Evolutionary conservation across 805 yeast species (phyloP), one percentile per base, ranked within the genome.

Genomic region (Grigorovia humatica): DNA sequence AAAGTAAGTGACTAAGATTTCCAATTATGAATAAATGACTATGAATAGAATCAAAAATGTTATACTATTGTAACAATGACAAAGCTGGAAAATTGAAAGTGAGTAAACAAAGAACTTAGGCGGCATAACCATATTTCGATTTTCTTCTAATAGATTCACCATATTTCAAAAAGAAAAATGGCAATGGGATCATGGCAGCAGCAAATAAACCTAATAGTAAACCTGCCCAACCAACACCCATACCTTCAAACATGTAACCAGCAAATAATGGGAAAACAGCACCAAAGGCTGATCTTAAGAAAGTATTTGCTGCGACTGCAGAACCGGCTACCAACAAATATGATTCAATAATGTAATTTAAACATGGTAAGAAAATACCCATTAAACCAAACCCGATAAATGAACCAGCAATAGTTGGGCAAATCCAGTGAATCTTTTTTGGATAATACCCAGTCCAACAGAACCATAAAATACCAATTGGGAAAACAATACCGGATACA

Each of bases 381-480:
- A 83, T 71, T 52, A 85, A 69, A 42, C 91, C 95, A 55, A 76
- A 78, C 12, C 89, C 90, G 42, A 79, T 75, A 60, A 82, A 75
- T 3, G 77, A 54, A 55, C 87, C 84, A 30, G 86, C 80, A 30
- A 79, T 68, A 1, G 85, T 77, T 43, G 95, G 93, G n/a, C 79
- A 86, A 59, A 81, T 82, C 91, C 91, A 89, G 63, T 83, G 96
- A 42, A 87, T 79, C 44, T 68, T 68, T 40, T 82, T 67, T 48
- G 78, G 82, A 67, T 82, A 89, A 56, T 79, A 77, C 63, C 96
- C 96, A 9, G 91, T 73, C 96, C 96, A 89, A 52, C 86, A 79
- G 66, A 89, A 74, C 96, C 96, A 85, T 61, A 88, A 74, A 55
- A 88, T 71, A 50, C 96, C 96, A 50, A 80, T 72, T 30, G 95